Conservation (phyloP, 2,329 filamentous ascomycete genomes). For the Myriosclerotinia scirpicola region DNA sequence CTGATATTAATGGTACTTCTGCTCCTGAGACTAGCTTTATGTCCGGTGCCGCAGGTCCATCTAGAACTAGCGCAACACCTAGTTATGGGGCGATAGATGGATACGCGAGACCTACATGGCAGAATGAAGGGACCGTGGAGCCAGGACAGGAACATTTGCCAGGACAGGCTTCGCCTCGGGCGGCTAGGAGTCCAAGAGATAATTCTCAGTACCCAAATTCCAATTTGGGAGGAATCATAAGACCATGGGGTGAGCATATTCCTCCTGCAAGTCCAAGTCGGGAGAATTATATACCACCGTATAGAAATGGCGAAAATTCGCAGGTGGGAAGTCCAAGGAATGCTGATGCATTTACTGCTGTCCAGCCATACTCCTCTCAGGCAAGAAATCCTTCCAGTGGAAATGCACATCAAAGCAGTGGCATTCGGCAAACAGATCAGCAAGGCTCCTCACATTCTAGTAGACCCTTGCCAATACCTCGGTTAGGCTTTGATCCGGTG, state of each 20-base stretch:
- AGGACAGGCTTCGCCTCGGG: neutral
- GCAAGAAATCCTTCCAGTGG: neutral
- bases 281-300: neutral
- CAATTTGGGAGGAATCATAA: neutral
- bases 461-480: neutral
- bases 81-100: neutral
- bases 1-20: neutral
- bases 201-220: neutral
- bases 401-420: neutral
- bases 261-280: neutral
- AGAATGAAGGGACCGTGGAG: too few species aligned
- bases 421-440: neutral
- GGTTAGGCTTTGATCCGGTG: neutral
- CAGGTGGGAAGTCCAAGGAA: neutral
- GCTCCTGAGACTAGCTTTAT: neutral
- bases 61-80: neutral
- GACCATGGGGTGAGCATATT: neutral
- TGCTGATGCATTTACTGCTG: neutral
- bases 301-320: neutral
- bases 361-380: neutral
- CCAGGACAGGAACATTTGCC: neutral
- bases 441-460: neutral
- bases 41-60: neutral
- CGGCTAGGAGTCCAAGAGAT: neutral
- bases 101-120: constrained; percentile 3